Conservation (phyloP, 1,284 basidiomycete species). For the Ganoderma multipileum region DNA sequence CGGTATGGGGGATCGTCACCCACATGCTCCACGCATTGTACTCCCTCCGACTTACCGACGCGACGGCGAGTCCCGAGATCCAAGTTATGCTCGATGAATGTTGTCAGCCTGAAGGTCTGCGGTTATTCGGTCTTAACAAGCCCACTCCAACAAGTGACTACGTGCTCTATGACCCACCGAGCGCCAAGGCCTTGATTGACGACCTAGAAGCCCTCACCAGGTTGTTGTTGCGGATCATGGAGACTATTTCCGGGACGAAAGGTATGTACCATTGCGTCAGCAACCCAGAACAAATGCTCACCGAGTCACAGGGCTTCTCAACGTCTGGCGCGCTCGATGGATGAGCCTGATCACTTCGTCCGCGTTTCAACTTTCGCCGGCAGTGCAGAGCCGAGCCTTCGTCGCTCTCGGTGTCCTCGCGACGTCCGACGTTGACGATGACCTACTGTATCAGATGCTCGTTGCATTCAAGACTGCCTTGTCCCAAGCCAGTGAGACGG, state of each 20-base stretch:
- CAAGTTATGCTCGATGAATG: constrained; percentile 68
- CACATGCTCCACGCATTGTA: constrained; percentile 83
- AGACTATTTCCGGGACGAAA: constrained; percentile 68
- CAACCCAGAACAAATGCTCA: background rate
- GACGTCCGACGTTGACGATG: constrained; percentile 84
- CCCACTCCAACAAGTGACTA: constrained; percentile 72
- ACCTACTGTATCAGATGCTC: constrained; percentile 88
- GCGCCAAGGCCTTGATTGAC: constrained; percentile 70
- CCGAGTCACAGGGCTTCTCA: constrained; percentile 72
- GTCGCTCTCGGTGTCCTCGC: constrained; percentile 84
- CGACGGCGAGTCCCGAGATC: constrained; percentile 59
- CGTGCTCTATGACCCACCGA: constrained; percentile 56
- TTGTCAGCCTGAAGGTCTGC: constrained; percentile 62
- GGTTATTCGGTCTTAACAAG: constrained; percentile 77
- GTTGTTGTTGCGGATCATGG: constrained; percentile 71
- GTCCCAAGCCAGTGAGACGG: constrained; percentile 67
- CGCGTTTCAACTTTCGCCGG: constrained; percentile 92
- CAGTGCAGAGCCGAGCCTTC: constrained; percentile 90
- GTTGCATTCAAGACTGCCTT: constrained; percentile 80
- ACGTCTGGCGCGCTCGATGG: constrained; percentile 94
- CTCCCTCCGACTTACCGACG: constrained; percentile 63
- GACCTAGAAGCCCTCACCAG: constrained; percentile 71
- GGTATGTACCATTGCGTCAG: constrained; percentile 53
- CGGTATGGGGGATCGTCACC: constrained; percentile 82
- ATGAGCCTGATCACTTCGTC: constrained; percentile 92